Evolutionary conservation across 1,284 basidiomycete genomes (phyloP), one percentile per base, ranked within the genome.

Genomic region (Sanguinoderma infundibulare): DNA sequence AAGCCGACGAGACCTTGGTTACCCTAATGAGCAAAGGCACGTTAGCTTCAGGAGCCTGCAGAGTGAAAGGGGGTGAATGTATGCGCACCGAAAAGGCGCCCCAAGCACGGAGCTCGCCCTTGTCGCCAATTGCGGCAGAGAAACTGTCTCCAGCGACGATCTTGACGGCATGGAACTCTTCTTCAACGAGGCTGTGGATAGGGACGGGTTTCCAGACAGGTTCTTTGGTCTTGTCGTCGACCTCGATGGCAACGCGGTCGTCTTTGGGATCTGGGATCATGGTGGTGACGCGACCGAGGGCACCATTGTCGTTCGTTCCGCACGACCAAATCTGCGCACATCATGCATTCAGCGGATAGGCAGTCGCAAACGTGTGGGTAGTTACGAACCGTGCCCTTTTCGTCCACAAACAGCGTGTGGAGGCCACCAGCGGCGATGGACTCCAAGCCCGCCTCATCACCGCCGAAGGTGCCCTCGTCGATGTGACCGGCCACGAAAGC

Each of bases 251-350:
- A 50, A 81, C 73, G 10, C 77, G 83, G 7, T 86, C 83, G 53
- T 88, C 83, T 26, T 85, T 78, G 49, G 87, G 87, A 71, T 94
- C 87, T 9, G 88, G 84, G 39, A 92, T 82, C 59, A 90, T 84
- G 55, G 83, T 79, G 1, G 94, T 96, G 61, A 86, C 75, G 60
- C 95, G 86, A n/a, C 96, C 96, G 28, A 98, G 84, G 40, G 94
- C 92, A 55, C 93, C 95, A 69, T 95, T 91, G 73, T 98, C 96
- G 74, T 98, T 98, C 65, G 94, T 89, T 50, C 95, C 95, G 77
- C 91, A 96, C 9, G 92, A 90, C 86, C 91, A 92, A 24, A 94
- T 79, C 92, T 94, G 46, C 57, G 51, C 2, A 20, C 20, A n/a
- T n/a, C 14, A 51, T 22, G 49, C 30, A 20, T 28, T 53, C 51